A percentile compares a stretch with the other conserved stretches of the same genome.
Evolutionary conservation across 2,329 filamentous ascomycete genomes (phyloP).

Genomic region (Aspergillus sp.): DNA sequence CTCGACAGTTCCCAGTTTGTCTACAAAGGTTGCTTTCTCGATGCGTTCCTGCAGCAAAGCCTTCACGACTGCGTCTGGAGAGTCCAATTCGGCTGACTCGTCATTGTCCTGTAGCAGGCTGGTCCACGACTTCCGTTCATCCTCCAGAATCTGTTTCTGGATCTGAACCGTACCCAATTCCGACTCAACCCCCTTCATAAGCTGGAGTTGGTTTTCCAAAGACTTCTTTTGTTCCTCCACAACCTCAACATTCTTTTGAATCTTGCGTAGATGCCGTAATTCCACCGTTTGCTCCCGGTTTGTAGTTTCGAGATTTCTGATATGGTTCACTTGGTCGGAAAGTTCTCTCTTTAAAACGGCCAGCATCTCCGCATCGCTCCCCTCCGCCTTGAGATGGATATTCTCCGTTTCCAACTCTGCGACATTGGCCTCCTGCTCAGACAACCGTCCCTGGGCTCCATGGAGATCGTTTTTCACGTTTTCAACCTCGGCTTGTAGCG

Average conservation of each 20-base stretch:
- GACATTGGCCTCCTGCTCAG: slow-evolving; percentile 62
- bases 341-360: slow-evolving; percentile 80
- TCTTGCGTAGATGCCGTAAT: slow-evolving; percentile 70
- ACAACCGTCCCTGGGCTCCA: slow-evolving; percentile 58
- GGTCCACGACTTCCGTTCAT: slow-evolving; percentile 81
- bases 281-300: slow-evolving; percentile 75
- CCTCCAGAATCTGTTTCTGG: slow-evolving; percentile 78
- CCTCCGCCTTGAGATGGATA: slow-evolving; percentile 74
- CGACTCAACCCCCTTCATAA: slow-evolving; percentile 65
- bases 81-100: slow-evolving; percentile 67
- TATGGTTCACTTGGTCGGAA: slow-evolving; percentile 85
- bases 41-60: slow-evolving; percentile 77
- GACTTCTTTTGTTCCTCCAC: slow-evolving; percentile 91
- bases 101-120: slow-evolving; percentile 69
- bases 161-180: slow-evolving; percentile 74
- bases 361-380: slow-evolving; percentile 78
- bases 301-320: slow-evolving; percentile 70
- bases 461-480: slow-evolving; percentile 51
- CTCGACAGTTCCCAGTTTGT: slow-evolving; percentile 70
- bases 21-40: slow-evolving; percentile 70
- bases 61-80: slow-evolving; percentile 77
- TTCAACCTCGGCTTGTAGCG: slow-evolving; percentile 48
- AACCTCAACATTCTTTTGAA: slow-evolving; percentile 81
- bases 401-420: slow-evolving; percentile 77
- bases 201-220: slow-evolving; percentile 68